phyloP scores from a whole-genome alignment of 345 rosid species.

The Hypericum perforatum region DNA sequence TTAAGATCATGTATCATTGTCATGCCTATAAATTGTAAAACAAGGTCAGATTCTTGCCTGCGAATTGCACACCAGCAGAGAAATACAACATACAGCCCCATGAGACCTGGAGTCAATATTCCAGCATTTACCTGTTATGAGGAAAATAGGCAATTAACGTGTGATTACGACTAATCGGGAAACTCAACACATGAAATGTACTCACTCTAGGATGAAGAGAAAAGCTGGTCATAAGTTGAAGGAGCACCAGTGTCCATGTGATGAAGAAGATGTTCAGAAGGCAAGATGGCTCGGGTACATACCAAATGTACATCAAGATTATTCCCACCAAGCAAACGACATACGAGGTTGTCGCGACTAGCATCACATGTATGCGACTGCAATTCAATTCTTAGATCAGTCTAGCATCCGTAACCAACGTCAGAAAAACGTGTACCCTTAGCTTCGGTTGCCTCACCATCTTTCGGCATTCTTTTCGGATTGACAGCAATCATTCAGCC shows the following conservation, averaged over 20 bases:
- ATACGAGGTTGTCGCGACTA: conserved; percentile 58
- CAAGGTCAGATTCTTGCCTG: conserved; percentile 36
- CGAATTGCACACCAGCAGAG: conserved; percentile 96
- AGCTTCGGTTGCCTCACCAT: conserved; percentile 46
- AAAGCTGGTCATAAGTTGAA: conserved; percentile 88
- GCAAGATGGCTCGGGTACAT: conserved; percentile 72
- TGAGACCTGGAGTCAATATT: conserved; percentile 80
- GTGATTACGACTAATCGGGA: neutral
- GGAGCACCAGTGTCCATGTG: conserved; percentile 84
- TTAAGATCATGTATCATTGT: neutral
- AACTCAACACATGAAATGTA: no score
- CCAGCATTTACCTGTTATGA: conserved; percentile 61
- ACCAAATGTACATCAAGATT: conserved; percentile 93
- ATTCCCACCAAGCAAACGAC: conserved; percentile 66
- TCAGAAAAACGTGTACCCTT: neutral
- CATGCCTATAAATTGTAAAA: neutral
- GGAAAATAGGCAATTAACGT: neutral
- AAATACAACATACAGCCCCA: conserved; percentile 89
- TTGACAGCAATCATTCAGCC: conserved; percentile 68
- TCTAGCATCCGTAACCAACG: neutral
- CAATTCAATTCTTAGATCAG: conserved; percentile 12
- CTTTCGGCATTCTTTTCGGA: conserved; percentile 53
- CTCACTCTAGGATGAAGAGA: conserved; percentile 81
- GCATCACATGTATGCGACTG: conserved; percentile 73
- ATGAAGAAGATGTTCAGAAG: conserved; percentile 88